Evolutionary conservation across 2,329 filamentous ascomycete genomes (phyloP).

Genomic region (Penicillium nordicum): DNA sequence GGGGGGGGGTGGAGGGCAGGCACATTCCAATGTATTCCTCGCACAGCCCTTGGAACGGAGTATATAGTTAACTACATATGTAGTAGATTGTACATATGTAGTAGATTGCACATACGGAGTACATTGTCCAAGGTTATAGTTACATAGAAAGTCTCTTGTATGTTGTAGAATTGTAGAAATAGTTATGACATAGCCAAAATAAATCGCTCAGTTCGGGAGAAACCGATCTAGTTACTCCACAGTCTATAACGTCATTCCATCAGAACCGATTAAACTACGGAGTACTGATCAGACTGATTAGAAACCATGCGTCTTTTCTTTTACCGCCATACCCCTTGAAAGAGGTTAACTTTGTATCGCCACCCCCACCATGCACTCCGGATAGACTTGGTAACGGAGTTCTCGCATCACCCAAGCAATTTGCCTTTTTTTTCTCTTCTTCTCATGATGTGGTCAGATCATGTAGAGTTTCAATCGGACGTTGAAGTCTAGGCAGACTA

Average conservation of each 20-base stretch:
- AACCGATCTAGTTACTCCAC: neutral
- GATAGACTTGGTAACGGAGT: neutral
- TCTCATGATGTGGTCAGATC: slow-evolving; percentile 1
- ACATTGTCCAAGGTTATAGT: no score
- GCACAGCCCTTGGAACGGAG: neutral
- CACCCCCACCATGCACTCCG: slow-evolving; percentile 13
- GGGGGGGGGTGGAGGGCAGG: neutral
- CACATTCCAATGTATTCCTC: neutral
- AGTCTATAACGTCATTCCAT: neutral
- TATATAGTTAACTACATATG: no score
- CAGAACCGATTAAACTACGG: neutral
- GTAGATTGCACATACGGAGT: no score
- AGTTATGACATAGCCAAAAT: no score
- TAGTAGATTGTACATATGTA: no score
- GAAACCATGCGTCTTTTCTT: neutral
- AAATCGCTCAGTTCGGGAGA: slow-evolving; percentile 1
- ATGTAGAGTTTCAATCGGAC: neutral
- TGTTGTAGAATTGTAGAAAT: no score
- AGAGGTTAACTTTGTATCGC: neutral
- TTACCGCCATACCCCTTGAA: neutral
- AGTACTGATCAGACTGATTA: neutral
- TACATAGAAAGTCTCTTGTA: no score
- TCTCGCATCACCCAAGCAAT: neutral
- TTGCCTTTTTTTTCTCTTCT: neutral
- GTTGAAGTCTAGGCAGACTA: neutral